Base-by-base conservation (phyloP, 345 rosid species). In the Cardamine resedifolia region DNA sequence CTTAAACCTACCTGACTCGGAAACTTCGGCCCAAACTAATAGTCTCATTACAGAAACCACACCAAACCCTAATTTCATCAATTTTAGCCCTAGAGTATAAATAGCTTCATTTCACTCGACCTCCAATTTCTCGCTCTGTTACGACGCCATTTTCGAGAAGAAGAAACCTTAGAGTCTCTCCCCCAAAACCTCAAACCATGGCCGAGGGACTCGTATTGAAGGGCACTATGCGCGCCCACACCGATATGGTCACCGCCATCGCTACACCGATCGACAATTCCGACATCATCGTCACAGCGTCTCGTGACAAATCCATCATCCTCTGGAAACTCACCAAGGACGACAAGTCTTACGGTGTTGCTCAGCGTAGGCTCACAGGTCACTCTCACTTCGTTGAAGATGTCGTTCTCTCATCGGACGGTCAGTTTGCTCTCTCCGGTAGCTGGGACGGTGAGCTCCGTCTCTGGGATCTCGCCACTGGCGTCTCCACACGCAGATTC, bases 401-500 rank as follows among this genome's bases (percentile, higher is more conserved):
- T 33, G 99, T 91, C 1, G 99, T 91, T 10, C 93, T 95, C 45
- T 95, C 99, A 4, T 93, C 94, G 10, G 98, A 93, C 50, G 88
- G 97, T 11, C 97, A 90, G 83, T 93, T 90, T 68, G 98, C 98
- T 10, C 96, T 93, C 66, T 89, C 98, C 21, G 96, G 98, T 23
- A 83, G 94, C 33, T 93, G 98, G 98, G 98, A 93, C 68, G 88
- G 97, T 23, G 98, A 94, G 91, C 97, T 94, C 36, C 97, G 98
- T 47, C 96, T 94, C 14, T 94, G 98, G 98, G 98, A 94, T 41
- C 84, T 94, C 3, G 75, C 78, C 11, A 28, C 90, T 18, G 98
- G 97, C 0, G 72, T 60, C 36, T 80, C 94, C 21, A 84, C 97
- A 2, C 90, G 96, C 10, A 81, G 98, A 33, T 93, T 93, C 61